Conservation (phyloP, 2,329 filamentous ascomycete genomes). For the Coniella lustricola region DNA sequence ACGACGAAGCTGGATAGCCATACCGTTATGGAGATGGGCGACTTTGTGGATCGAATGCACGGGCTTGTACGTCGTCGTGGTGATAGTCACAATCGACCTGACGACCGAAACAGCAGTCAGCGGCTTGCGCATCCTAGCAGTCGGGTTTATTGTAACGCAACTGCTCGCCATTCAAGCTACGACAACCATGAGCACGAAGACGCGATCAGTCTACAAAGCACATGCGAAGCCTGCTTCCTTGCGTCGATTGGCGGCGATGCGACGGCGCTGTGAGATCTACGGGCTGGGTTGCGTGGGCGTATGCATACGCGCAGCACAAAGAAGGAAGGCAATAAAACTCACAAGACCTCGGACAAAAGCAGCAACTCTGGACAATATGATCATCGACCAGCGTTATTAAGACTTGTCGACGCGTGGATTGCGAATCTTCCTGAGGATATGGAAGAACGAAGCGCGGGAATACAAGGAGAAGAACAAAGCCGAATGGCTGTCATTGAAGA, state of each 20-base stretch:
- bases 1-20: no score
- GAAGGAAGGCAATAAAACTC: no score
- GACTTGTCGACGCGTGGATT: conserved; percentile 39
- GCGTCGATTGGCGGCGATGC: conserved; percentile 38
- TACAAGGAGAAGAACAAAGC: not conserved
- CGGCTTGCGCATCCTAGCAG: no score
- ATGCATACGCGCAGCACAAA: conserved; percentile 14
- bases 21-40: no score
- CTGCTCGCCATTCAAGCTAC: no score
- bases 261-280: conserved; percentile 37
- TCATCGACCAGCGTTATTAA: conserved; percentile 30
- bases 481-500: conserved; percentile 1
- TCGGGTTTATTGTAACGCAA: no score
- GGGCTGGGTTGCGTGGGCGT: conserved; percentile 36
- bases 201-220: conserved; percentile 25
- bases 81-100: no score
- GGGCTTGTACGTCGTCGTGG: conserved; percentile 3
- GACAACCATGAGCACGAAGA: no score
- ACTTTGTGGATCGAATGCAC: conserved; percentile 24
- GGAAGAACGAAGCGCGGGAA: not conserved
- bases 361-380: no score
- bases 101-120: no score
- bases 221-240: conserved; percentile 49
- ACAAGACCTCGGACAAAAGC: no score
- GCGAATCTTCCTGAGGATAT: conserved; percentile 21